Percentiles rank a stretch among this genome's conserved stretches.
These are phyloP conservation scores for Aureobasidium sp. DNA, from an alignment of 2,329 filamentous ascomycete genomes.

Conservation along the genomic window DNA sequence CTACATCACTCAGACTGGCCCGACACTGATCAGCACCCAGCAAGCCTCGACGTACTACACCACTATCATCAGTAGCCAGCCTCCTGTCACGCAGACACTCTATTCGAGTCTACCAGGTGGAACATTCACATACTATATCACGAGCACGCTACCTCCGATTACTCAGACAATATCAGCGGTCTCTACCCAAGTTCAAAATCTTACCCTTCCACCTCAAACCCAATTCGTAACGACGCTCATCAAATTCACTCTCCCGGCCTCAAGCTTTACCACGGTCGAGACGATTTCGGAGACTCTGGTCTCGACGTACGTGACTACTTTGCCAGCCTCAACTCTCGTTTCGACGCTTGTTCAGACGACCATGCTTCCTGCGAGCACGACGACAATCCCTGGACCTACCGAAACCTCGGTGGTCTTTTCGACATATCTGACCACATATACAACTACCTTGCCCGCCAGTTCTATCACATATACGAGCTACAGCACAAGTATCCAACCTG, in stretches of 20 bases:
- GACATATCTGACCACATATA: background rate
- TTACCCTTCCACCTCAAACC: background rate
- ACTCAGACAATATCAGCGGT: background rate
- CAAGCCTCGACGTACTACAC: background rate
- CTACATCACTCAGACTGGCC: background rate
- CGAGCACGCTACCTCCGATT: background rate
- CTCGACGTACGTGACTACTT: background rate
- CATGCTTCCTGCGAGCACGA: background rate
- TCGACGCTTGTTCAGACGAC: background rate
- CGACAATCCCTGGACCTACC: background rate
- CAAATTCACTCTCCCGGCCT: background rate
- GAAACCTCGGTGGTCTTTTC: background rate
- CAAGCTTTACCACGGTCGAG: background rate
- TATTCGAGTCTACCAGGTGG: background rate
- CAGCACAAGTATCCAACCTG: background rate
- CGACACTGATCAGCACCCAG: background rate
- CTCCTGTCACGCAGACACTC: background rate
- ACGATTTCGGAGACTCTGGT: background rate
- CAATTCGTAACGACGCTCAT: background rate
- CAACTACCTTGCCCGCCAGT: background rate
- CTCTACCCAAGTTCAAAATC: background rate
- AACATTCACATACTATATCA: background rate
- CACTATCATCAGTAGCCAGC: background rate
- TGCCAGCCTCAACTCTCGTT: background rate
- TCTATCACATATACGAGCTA: background rate